Base-by-base conservation (phyloP, 2,329 filamentous ascomycete species). In the Cladosporium sp. region DNA sequence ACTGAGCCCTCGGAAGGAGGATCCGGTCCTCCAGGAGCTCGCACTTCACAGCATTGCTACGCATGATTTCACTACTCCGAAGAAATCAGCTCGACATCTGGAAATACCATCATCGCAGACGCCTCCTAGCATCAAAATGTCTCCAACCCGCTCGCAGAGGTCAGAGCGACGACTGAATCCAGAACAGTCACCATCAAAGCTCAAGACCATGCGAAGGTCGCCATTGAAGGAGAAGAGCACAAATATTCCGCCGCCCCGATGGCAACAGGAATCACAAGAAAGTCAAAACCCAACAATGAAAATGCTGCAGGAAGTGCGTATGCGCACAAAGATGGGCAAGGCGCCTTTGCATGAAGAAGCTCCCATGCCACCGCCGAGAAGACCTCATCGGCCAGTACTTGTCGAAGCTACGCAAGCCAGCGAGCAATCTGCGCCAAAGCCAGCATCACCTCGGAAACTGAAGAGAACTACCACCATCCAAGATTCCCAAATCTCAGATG, bases 91-190 rank as follows among this genome's bases (percentile, higher is more conserved):
- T 9, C 33, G 46, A 2, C 53, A 44, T 2, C 43, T 54, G n/a
- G 55, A 59, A 22, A 52, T 61, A 13, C 58, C 59, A 9, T 60
- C 59, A 10, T 61, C 59, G n/a, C 59, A 59, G 40, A 58, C 57
- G 22, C 58, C 59, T 5, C 54, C 56, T 5, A 60, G 58, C 37
- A 51, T 50, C 18, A 55, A 54, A 35, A 32, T 55, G 14, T 59
- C 59, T 4, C 45, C 55, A 5, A 53, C 43, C n/a, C 44, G 48
- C 13, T 53, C 54, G 4, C 14, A 34, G 13, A 50, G 31, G 18
- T 43, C 48, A 11, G 28, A 35, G 13, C 48, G 38, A 4, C 48
- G 38, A 4, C 16, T n/a, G 16, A n/a, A 7, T 13, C 31, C 18
- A 7, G 14, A 37, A 9, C 38, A 43, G 22, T 50, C 48, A 3